Evolutionary conservation across 1,284 basidiomycete species (phyloP), one percentile per base, ranked within the genome.

Genomic region (Volvariella volvacea): DNA sequence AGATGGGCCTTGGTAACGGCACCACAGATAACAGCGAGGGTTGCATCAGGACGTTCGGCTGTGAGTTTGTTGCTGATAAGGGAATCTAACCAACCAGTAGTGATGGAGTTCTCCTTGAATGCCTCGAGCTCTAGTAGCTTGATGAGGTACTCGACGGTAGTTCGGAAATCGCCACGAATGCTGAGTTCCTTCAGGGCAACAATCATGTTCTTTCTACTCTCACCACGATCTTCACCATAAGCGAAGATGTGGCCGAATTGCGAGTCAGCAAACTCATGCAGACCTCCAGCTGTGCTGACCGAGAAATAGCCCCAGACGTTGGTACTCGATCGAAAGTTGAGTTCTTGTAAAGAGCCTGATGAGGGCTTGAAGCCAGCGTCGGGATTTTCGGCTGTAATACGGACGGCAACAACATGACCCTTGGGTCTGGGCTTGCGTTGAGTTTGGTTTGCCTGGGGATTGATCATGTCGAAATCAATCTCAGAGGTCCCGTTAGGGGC

Each of bases 241-340:
- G 96, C 95, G 58, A 99, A 99, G 62, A 99, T 96, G 64, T 99
- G 96, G 45, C 96, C 96, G 62, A 99, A 99, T 59, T 98, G 92
- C 20, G 92, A 96, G 65, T 97, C 93, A 43, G 96, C 96, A 59
- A 94, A 99, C 68, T 99, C 94, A 70, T 99, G 96, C 47, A 99
- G 80, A 64, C 93, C 96, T 66, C 96, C 96, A 21, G 93, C 87
- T 31, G 87, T 87, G 44, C 83, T 84, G 58, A 99, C 96, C 17
- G 95, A 98, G 78, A 99, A 99, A 75, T 99, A 95, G 56, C 96
- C 96, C 96, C 96, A 99, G 46, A 98, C 94, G 54, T 97, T 97
- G 33, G 93, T 97, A 67, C 89, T 96, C 30, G 94, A 98, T 44
- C 96, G 88, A 86, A 99, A 99, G 68, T 99, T 99, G 59, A 99